phyloP scores from a whole-genome alignment of 2,329 filamentous ascomycete species.

The Penicillium corylophilum region DNA sequence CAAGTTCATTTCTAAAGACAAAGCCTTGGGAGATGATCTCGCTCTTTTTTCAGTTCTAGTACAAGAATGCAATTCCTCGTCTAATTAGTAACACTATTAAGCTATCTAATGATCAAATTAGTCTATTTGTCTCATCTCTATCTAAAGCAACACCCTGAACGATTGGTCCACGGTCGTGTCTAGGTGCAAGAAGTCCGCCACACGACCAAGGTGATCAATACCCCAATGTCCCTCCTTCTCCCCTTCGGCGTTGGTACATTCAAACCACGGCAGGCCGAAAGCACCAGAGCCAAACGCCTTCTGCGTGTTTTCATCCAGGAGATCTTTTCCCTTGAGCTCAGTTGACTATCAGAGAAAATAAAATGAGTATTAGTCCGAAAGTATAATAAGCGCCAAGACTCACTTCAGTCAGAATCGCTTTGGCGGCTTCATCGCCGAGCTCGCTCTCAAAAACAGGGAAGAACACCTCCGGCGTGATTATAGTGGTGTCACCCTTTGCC shows the following conservation, averaged over 20 bases:
- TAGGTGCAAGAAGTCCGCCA: slow-evolving; percentile 54
- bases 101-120: background rate
- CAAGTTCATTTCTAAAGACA: background rate
- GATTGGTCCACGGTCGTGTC: slow-evolving; percentile 27
- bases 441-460: slow-evolving; percentile 1
- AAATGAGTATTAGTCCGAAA: background rate
- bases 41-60: background rate
- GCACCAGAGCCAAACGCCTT: slow-evolving; percentile 53
- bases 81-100: background rate
- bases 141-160: background rate
- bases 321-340: slow-evolving; percentile 45
- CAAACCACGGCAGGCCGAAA: slow-evolving; percentile 62
- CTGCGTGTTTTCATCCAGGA: slow-evolving; percentile 51
- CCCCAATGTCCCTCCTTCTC: slow-evolving; percentile 59
- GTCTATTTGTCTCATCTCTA: background rate
- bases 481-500: slow-evolving; percentile 4
- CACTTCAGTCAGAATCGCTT: background rate
- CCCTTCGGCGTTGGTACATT: slow-evolving; percentile 54
- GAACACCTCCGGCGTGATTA: slow-evolving; percentile 2
- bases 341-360: slow-evolving; percentile 16
- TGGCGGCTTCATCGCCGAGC: background rate
- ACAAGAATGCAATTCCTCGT: background rate
- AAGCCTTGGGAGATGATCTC: background rate
- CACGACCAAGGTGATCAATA: slow-evolving; percentile 59
- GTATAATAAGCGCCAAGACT: background rate